Evolutionary conservation across 768 basidiomycete species (phyloP).

Genomic region (Termitomyces sp.): DNA sequence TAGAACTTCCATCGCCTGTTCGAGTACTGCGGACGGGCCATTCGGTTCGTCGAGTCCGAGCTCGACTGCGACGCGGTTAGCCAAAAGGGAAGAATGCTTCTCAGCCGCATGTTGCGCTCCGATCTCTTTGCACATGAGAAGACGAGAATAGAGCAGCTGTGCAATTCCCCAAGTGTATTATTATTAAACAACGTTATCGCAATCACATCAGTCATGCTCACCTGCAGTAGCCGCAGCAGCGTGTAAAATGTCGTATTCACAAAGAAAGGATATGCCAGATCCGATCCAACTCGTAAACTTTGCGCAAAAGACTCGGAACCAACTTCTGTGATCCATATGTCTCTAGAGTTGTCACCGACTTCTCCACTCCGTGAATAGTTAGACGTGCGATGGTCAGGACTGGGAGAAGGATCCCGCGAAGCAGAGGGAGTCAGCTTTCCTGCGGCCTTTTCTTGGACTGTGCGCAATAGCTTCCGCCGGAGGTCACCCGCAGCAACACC

Average conservation of each 20-base stretch:
- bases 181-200: conserved; percentile 7
- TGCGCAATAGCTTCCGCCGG: conserved; percentile 75
- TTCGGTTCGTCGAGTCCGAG: conserved; percentile 84
- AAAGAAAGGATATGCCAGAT: conserved; percentile 64
- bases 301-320: conserved; percentile 22
- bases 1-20: conserved; percentile 59
- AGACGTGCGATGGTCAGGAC: conserved; percentile 27
- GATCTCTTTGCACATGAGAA: conserved; percentile 80
- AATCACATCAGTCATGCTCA: conserved; percentile 20
- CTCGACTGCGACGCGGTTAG: conserved; percentile 78
- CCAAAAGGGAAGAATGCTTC: conserved; percentile 59
- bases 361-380: conserved; percentile 23
- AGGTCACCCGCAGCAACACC: conserved; percentile 62
- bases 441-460: conserved; percentile 55
- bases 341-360: conserved; percentile 27
- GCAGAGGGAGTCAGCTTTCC: conserved; percentile 29
- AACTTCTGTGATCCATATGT: conserved; percentile 61
- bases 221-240: conserved; percentile 84
- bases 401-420: conserved; percentile 39
- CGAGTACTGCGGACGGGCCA: conserved; percentile 64
- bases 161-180: conserved; percentile 4
- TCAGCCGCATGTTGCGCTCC: conserved; percentile 64
- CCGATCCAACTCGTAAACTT: conserved; percentile 15
- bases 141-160: conserved; percentile 85
- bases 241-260: conserved; percentile 93